Conservation (phyloP, 306 rosid genomes). For the Gynostemma pentaphyllum region DNA sequence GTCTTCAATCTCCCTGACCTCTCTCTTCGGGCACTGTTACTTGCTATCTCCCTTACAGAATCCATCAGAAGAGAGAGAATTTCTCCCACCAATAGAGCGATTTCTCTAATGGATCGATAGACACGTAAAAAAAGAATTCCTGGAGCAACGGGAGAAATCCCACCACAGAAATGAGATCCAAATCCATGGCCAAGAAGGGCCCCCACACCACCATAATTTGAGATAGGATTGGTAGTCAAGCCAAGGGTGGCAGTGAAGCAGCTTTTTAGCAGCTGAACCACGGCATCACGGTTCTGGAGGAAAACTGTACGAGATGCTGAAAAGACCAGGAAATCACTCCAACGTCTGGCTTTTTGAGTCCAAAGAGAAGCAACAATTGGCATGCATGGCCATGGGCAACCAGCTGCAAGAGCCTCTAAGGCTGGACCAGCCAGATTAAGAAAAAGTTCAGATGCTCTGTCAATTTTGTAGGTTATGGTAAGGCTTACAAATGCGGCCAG, state of each 20-base stretch:
- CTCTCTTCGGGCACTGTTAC: slow-evolving; percentile 31
- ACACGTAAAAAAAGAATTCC: slow-evolving; percentile 84
- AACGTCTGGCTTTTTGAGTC: slow-evolving; percentile 92
- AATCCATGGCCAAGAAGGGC: slow-evolving; percentile 93
- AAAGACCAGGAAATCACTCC: slow-evolving; percentile 86
- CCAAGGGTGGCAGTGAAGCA: slow-evolving; percentile 93
- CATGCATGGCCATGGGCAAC: slow-evolving; percentile 99
- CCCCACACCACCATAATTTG: slow-evolving; percentile 70
- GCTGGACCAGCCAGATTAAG: slow-evolving; percentile 91
- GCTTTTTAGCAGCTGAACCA: slow-evolving; percentile 80
- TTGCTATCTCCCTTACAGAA: slow-evolving; percentile 63
- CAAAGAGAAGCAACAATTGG: slow-evolving; percentile 95
- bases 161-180: slow-evolving; percentile 60
- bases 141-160: slow-evolving; percentile 82
- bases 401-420: slow-evolving; percentile 84
- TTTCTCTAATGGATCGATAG: slow-evolving; percentile 50
- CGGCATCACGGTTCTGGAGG: slow-evolving; percentile 68
- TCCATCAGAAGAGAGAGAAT: slow-evolving; percentile 69
- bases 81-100: slow-evolving; percentile 60
- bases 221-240: slow-evolving; percentile 45
- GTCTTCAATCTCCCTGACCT: slow-evolving; percentile 30
- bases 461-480: slow-evolving; percentile 87
- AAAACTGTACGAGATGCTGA: slow-evolving; percentile 88
- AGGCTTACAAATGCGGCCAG: slow-evolving; percentile 96
- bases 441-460: slow-evolving; percentile 66